These are phyloP conservation scores for Citrus sp. DNA, from an alignment of 345 rosid genomes.

Conservation along the genomic window DNA sequence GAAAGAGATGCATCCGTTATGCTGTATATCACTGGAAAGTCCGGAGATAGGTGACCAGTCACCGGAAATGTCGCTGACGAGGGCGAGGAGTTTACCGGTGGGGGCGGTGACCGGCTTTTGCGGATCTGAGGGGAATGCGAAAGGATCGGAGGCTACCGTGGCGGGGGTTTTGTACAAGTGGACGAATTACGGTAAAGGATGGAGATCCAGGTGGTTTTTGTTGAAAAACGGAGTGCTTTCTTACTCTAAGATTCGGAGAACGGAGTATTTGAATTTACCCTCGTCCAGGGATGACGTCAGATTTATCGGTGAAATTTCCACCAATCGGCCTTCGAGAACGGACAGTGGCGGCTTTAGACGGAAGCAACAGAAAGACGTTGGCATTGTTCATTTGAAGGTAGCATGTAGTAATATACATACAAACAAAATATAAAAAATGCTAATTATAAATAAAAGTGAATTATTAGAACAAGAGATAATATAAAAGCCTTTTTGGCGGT, in stretches of 20 bases:
- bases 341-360: constrained; percentile 53
- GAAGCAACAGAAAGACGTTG: constrained; percentile 62
- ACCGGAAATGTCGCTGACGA: constrained; percentile 48
- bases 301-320: constrained; percentile 71
- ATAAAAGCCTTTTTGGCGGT: constrained; percentile 21
- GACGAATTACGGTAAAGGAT: constrained; percentile 97
- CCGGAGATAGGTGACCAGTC: constrained; percentile 58
- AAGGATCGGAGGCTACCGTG: constrained; percentile 66
- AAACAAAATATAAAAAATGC: no score
- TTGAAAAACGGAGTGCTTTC: constrained; percentile 76
- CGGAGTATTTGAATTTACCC: constrained; percentile 52
- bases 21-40: constrained; percentile 83
- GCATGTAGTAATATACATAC: constrained; percentile 26
- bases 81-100: constrained; percentile 73
- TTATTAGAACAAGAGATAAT: neutral
- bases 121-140: constrained; percentile 45
- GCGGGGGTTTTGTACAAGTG: constrained; percentile 91
- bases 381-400: constrained; percentile 93
- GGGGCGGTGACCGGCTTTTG: constrained; percentile 18
- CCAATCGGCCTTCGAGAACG: constrained; percentile 49
- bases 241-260: constrained; percentile 73
- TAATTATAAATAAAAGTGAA: neutral
- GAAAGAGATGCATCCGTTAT: constrained; percentile 90
- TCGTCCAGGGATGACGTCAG: constrained; percentile 56
- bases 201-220: constrained; percentile 97